Base-by-base conservation (phyloP, 2,329 filamentous ascomycete genomes). In the Trichoderma citrinoviride region DNA sequence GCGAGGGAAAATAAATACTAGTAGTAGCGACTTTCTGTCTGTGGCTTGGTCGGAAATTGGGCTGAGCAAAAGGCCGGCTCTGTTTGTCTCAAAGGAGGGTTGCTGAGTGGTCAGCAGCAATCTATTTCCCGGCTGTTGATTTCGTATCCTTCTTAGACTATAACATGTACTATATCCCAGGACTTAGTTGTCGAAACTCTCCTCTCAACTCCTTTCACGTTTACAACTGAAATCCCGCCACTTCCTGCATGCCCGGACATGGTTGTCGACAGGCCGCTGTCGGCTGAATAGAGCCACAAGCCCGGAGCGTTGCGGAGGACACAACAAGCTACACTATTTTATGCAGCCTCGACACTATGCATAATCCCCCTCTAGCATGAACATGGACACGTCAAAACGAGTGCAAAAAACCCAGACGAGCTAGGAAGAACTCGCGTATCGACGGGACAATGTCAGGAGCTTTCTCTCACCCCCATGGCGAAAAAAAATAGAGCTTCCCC, bases 391-490 rank as follows among this genome's bases (percentile, higher is more conserved):
- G 33, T 37, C 33, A 37, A 37, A 12, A 12, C 12, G 3, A 12
- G 10, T 12, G 33, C 33, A 37, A 5, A 37, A 37, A 37, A 37
- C 33, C 33, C 33, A 37, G 33, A 37, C 12, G 33, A 37, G 33
- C 33, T 37, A 37, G 33, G 17, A 49, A 60, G 21, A 19, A 41
- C 33, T 50, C 54, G 53, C 54, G 55, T 58, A 37, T 47, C 55
- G 23, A 58, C 55, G 56, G 56, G 29, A 60, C 33, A 60, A 60
- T 62, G 37, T 44, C 60, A 62, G 60, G 40, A 62, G 60, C 57
- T 52, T 61, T 47, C 23, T 61, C 41, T 44, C 57, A 19, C 27
- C 25, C 21, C 60, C 33, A 37, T 37, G 33, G 33, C 33, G 33
- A 12, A 37, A 37, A 37, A 37, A 37, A 41, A 44, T 33, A 53